phyloP scores from a whole-genome alignment of 768 basidiomycete species.

The Hericium coralloides region DNA sequence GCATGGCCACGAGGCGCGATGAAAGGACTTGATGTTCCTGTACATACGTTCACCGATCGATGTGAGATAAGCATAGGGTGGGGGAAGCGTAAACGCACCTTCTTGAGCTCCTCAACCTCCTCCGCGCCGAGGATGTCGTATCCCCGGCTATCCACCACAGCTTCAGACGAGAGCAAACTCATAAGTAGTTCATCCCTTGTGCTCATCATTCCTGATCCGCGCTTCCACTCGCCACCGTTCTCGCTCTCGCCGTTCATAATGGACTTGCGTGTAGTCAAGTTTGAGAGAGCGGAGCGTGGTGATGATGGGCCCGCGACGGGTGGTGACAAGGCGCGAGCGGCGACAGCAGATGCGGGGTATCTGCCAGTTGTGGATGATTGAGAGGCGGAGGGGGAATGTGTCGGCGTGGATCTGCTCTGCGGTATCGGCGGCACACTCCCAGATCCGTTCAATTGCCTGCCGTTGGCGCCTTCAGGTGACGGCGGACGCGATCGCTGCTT shows the following conservation, averaged over 20 bases:
- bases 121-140: conserved; percentile 71
- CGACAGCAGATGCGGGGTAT: neutral
- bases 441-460: neutral
- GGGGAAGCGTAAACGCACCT: conserved; percentile 45
- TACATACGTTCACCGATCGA: no score
- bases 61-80: neutral
- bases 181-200: conserved; percentile 80
- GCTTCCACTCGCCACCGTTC: neutral
- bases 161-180: conserved; percentile 87
- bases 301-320: conserved; percentile 19
- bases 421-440: neutral
- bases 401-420: no score
- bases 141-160: conserved; percentile 82
- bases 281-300: conserved; percentile 1
- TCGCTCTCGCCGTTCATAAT: neutral
- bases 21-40: conserved; percentile 72
- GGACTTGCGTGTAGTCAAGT: neutral
- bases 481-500: neutral
- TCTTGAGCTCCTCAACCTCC: conserved; percentile 62
- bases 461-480: neutral
- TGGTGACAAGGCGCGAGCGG: conserved; percentile 12
- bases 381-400: no score
- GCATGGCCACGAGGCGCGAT: conserved; percentile 54
- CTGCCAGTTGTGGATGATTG: neutral
- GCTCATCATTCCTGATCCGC: conserved; percentile 27